Conservation (phyloP, 495 filamentous ascomycete genomes). For the Haplographium delicatum region DNA sequence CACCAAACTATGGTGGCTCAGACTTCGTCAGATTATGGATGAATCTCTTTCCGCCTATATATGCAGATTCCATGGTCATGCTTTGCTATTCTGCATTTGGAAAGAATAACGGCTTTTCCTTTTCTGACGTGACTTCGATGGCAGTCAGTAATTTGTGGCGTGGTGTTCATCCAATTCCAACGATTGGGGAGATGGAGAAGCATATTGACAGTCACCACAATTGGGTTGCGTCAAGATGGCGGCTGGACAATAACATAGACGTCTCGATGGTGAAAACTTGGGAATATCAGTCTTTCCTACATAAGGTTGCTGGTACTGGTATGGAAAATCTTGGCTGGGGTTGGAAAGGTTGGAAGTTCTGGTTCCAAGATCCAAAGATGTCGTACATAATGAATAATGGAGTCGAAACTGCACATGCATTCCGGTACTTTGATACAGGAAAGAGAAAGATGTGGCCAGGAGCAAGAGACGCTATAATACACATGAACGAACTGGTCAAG, state of each 20-base stretch:
- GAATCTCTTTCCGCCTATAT: slow-evolving; percentile 34
- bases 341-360: slow-evolving; percentile 33
- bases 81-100: slow-evolving; percentile 14
- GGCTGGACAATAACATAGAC: background rate
- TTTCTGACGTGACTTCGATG: slow-evolving; percentile 32
- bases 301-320: slow-evolving; percentile 33
- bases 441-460: slow-evolving; percentile 26
- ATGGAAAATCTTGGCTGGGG: slow-evolving; percentile 37
- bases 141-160: slow-evolving; percentile 34
- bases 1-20: slow-evolving; percentile 19
- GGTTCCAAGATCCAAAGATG: slow-evolving; percentile 30
- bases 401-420: slow-evolving; percentile 31
- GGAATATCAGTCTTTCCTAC: slow-evolving; percentile 31
- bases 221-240: slow-evolving; percentile 25
- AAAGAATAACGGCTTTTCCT: slow-evolving; percentile 30
- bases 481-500: slow-evolving; percentile 27
- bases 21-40: slow-evolving; percentile 28
- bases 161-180: slow-evolving; percentile 26
- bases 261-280: slow-evolving; percentile 2
- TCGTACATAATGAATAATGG: slow-evolving; percentile 34
- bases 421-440: slow-evolving; percentile 33
- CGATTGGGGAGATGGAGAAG: slow-evolving; percentile 27
- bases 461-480: slow-evolving; percentile 29
- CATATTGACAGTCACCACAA: slow-evolving; percentile 28
- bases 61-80: slow-evolving; percentile 30